Evolutionary conservation across 2,329 filamentous ascomycete species (phyloP).

Genomic region (Neopestalotiopsis sp.): DNA sequence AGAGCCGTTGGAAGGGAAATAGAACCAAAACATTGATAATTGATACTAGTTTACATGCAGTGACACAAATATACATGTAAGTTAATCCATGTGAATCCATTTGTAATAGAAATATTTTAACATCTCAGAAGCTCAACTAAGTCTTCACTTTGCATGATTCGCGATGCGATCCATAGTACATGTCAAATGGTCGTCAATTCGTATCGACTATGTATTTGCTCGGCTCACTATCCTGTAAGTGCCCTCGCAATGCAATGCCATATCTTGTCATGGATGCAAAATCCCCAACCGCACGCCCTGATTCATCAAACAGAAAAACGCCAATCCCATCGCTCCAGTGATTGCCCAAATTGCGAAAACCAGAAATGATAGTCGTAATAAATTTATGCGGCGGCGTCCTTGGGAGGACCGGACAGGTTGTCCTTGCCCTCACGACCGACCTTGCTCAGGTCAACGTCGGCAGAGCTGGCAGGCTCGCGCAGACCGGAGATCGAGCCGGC

Average conservation of each 20-base stretch:
- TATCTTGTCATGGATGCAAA: slow-evolving; percentile 8
- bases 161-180: background rate
- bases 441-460: slow-evolving; percentile 60
- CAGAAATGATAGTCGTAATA: background rate
- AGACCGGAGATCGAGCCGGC: slow-evolving; percentile 57
- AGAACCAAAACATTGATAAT: too few relatives aligned
- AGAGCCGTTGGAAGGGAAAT: too few relatives aligned
- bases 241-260: slow-evolving; percentile 12
- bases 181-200: slow-evolving; percentile 14
- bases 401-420: slow-evolving; percentile 58
- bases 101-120: too few relatives aligned
- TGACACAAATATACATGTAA: too few relatives aligned
- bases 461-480: slow-evolving; percentile 64
- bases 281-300: slow-evolving; percentile 5
- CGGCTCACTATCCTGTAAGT: background rate
- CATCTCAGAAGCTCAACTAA: too few relatives aligned
- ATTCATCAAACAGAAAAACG: background rate
- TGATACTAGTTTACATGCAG: too few relatives aligned
- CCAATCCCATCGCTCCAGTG: background rate
- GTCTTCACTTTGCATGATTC: too few relatives aligned
- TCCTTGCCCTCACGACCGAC: slow-evolving; percentile 71
- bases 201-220: slow-evolving; percentile 7
- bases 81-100: too few relatives aligned
- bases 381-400: slow-evolving; percentile 54
- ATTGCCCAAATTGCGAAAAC: background rate